Conservation (phyloP, 257 asterid species). For the Solanum gandarillasii region DNA sequence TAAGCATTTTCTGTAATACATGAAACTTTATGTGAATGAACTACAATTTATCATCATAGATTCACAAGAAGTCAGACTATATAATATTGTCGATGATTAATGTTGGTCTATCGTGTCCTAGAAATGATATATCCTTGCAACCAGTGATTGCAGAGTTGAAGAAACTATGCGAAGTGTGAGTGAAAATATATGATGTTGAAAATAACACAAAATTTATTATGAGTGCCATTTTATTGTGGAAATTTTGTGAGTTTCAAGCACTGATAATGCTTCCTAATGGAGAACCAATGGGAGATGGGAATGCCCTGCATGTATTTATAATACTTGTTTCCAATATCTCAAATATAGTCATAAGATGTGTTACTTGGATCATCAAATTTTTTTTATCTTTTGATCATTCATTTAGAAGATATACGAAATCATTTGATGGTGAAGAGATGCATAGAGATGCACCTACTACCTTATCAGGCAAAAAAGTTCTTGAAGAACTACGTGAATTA, state of each 20-base stretch:
- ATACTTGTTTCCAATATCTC: not conserved
- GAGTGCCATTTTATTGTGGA: no score
- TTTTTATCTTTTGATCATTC: no score
- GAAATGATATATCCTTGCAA: no score
- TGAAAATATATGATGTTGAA: not conserved
- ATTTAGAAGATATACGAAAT: not conserved
- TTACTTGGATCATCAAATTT: not conserved
- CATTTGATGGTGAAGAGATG: not conserved
- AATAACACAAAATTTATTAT: no score
- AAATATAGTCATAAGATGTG: not conserved
- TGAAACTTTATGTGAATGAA: no score
- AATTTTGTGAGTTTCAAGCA: not conserved
- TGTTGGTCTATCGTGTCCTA: not conserved
- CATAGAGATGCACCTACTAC: not conserved
- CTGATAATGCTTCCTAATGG: not conserved
- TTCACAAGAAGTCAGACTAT: not conserved
- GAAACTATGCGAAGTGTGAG: not conserved
- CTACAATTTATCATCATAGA: not conserved
- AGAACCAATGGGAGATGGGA: not conserved
- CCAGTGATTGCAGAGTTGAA: no score
- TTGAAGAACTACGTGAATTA: no score
- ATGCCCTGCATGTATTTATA: not conserved
- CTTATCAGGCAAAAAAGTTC: not conserved
- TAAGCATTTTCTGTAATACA: no score
- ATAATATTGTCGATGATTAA: no score